phyloP scores from a whole-genome alignment of 495 filamentous ascomycete genomes.

The Neurospora sublineolata region DNA sequence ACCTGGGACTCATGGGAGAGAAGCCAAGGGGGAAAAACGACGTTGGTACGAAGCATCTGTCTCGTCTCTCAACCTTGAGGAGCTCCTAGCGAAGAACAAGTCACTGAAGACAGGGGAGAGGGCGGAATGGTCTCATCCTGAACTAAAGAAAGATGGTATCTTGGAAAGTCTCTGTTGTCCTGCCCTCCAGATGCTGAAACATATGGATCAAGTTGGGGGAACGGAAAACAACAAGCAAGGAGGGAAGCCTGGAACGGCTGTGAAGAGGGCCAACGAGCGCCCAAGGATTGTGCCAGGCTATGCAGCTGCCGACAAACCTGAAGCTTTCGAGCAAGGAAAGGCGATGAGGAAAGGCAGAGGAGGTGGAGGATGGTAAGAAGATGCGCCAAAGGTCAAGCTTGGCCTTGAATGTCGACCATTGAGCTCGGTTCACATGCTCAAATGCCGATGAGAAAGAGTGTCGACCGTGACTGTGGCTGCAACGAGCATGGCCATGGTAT shows the following conservation, averaged over 20 bases:
- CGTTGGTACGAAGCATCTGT: constrained; percentile 35
- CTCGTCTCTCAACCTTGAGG: constrained; percentile 16
- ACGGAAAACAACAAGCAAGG: constrained; percentile 18
- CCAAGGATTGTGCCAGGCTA: neutral
- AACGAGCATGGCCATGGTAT: too few relatives aligned
- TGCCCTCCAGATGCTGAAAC: constrained; percentile 19
- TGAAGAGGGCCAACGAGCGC: neutral
- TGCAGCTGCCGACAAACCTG: neutral
- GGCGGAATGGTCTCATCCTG: constrained; percentile 22
- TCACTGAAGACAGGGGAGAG: constrained; percentile 28
- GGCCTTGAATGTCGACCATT: too few relatives aligned
- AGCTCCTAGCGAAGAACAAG: constrained; percentile 26
- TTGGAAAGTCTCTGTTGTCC: constrained; percentile 19
- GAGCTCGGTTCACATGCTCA: too few relatives aligned
- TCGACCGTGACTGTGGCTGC: too few relatives aligned
- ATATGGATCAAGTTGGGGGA: constrained; percentile 26
- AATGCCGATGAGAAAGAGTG: too few relatives aligned
- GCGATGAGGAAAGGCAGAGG: neutral
- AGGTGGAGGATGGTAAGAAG: neutral
- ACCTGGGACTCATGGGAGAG: neutral
- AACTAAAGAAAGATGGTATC: constrained; percentile 12
- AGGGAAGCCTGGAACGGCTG: neutral
- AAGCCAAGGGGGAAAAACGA: constrained; percentile 8
- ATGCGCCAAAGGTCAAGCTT: neutral
- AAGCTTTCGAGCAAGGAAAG: neutral